phyloP scores from a whole-genome alignment of 768 basidiomycete species.

The Auricularia sp. region DNA sequence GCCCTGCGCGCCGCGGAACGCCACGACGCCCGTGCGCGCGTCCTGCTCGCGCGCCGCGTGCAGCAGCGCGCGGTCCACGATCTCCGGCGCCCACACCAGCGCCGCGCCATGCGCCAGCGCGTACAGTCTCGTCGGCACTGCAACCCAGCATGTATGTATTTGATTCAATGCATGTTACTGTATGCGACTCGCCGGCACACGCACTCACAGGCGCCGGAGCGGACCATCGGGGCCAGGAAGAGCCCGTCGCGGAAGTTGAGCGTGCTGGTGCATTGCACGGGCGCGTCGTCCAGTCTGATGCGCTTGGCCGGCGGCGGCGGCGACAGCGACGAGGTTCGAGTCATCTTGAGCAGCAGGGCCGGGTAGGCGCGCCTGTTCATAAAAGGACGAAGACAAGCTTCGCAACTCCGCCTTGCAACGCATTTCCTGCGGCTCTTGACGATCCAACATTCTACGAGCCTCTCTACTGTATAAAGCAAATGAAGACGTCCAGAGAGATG shows the following conservation, averaged over 20 bases:
- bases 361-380: background rate
- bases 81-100: slow-evolving; percentile 94
- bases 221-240: slow-evolving; percentile 97
- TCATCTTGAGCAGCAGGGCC: background rate
- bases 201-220: slow-evolving; percentile 74
- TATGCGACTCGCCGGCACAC: background rate
- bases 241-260: slow-evolving; percentile 78
- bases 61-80: slow-evolving; percentile 91
- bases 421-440: background rate
- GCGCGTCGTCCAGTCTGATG: slow-evolving; percentile 35
- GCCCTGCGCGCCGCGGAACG: slow-evolving; percentile 68
- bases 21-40: slow-evolving; percentile 78
- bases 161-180: background rate
- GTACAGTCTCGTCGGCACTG: slow-evolving; percentile 78
- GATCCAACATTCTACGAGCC: no score
- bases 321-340: slow-evolving; percentile 5
- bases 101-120: slow-evolving; percentile 89
- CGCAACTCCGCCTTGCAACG: background rate
- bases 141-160: slow-evolving; percentile 9
- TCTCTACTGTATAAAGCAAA: no score
- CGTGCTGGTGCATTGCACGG: background rate
- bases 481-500: no score
- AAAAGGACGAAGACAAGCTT: background rate
- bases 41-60: slow-evolving; percentile 76
- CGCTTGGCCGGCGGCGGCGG: slow-evolving; percentile 34